Base-by-base conservation (phyloP, 2,329 filamentous ascomycete species). In the Tolypocladium amazonense region DNA sequence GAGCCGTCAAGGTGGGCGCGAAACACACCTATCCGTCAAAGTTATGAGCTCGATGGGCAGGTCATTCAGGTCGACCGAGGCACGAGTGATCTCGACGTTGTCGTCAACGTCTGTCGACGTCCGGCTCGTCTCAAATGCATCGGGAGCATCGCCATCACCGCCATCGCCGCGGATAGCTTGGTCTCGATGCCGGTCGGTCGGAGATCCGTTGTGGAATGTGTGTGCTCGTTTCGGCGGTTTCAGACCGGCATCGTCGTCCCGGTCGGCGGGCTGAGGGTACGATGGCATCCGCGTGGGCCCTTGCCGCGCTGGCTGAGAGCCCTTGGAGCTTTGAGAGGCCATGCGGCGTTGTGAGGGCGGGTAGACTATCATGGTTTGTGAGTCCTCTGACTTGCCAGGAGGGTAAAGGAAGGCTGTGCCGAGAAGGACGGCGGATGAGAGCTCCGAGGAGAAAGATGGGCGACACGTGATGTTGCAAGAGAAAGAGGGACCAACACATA, bases 11-110 rank as follows among this genome's bases (percentile, higher is more conserved):
- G 8, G 27, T 18, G 27, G 27, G 15, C 18, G 3, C 20, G 30
- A 38, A 47, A 65, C 72, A 62, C 78, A 92, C 90, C 89, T 90
- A 73, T 97, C 93, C 25, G 89, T 91, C 70, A 97, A 77, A 72
- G 90, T 94, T 61, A 94, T 83, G 61, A 99, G 84, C 80, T 99
- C 94, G 68, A 97, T 94, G 18, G 94, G 94, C 50, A 99, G 84
- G 69, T 96, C 89, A 67, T 96, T 90, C 63, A 94, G 87, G 60
- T 90, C 87, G 63, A 90, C 83, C 4, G 88, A 85, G 27, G 78
- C 75, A 61, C 82, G 72, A 0, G 77, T 77, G 2, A 73, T 67
- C 62, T 84, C 81, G 6, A 74, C 61, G 33, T 72, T 66, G 58
- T 83, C 78, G 30, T 83, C 79, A 39, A 70, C 70, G 38, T 76